Percentiles rank a stretch among this genome's conserved stretches.
These are phyloP conservation scores for Zymoseptoria tritici DNA, from an alignment of 2,329 filamentous ascomycete genomes.

Conservation along the genomic window DNA sequence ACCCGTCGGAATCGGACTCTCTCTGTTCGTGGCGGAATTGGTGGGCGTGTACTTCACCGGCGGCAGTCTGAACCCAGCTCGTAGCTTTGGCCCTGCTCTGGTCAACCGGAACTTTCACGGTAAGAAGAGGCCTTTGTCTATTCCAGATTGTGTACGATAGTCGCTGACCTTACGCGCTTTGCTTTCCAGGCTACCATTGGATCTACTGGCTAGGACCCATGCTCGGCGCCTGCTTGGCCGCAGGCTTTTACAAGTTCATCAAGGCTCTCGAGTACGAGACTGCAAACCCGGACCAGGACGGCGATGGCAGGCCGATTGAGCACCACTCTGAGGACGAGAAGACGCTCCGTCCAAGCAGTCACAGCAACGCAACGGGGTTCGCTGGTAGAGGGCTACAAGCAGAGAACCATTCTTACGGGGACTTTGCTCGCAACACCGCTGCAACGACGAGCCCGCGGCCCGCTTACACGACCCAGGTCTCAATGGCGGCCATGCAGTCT, in stretches of 20 bases:
- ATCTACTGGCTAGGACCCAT: constrained; percentile 24
- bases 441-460: neutral
- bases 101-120: constrained; percentile 22
- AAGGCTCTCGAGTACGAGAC: constrained; percentile 28
- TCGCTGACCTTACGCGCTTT: neutral
- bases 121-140: constrained; percentile 26
- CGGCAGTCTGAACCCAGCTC: constrained; percentile 28
- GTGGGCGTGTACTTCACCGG: constrained; percentile 29
- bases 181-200: neutral
- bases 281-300: constrained; percentile 21
- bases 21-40: constrained; percentile 21
- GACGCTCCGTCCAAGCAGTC: neutral
- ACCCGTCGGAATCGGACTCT: constrained; percentile 22
- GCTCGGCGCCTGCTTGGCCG: constrained; percentile 24
- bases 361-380: neutral
- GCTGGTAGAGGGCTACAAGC: neutral
- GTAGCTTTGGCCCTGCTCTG: constrained; percentile 28
- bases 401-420: neutral
- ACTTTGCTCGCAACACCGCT: neutral
- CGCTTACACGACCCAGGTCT: neutral
- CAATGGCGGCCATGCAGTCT: neutral
- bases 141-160: neutral
- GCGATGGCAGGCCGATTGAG: neutral
- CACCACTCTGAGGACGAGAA: neutral
- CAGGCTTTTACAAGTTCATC: constrained; percentile 28